A percentile compares a stretch with the other conserved stretches of the same genome.
Evolutionary conservation across 257 asterid species (phyloP).

Genomic region (Solanum stenotomum): DNA sequence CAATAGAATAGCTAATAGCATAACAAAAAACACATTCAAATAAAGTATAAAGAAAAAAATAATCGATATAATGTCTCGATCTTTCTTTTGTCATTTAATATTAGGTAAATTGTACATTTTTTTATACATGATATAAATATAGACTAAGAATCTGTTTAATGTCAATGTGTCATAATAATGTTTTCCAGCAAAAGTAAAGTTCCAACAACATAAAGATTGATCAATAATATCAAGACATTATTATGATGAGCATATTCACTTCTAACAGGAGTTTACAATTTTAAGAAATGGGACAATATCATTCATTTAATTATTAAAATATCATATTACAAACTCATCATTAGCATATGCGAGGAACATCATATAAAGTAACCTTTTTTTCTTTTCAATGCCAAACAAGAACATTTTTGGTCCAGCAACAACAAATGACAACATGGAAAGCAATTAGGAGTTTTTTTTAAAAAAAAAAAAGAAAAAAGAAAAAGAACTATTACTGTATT

Average conservation of each 20-base stretch:
- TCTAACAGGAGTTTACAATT: background rate
- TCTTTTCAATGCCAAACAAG: background rate
- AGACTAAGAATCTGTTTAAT: background rate
- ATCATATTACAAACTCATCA: background rate
- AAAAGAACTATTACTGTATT: background rate
- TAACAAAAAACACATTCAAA: background rate
- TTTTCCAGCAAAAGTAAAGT: background rate
- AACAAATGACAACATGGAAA: background rate
- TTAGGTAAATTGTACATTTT: background rate
- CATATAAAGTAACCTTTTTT: background rate
- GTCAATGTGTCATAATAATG: background rate
- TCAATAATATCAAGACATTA: background rate
- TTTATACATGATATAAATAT: background rate
- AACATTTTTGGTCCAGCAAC: background rate
- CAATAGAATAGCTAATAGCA: background rate
- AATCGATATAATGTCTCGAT: background rate
- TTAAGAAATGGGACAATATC: background rate
- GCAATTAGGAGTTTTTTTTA: background rate
- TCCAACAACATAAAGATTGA: background rate
- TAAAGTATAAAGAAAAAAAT: background rate
- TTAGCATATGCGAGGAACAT: background rate
- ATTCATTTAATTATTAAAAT: background rate
- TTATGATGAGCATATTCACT: background rate
- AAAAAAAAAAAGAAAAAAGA: no score
- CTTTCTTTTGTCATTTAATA: background rate